phyloP scores from a whole-genome alignment of 176 grass and related monocot genomes.

The Cenchrus purpureus region DNA sequence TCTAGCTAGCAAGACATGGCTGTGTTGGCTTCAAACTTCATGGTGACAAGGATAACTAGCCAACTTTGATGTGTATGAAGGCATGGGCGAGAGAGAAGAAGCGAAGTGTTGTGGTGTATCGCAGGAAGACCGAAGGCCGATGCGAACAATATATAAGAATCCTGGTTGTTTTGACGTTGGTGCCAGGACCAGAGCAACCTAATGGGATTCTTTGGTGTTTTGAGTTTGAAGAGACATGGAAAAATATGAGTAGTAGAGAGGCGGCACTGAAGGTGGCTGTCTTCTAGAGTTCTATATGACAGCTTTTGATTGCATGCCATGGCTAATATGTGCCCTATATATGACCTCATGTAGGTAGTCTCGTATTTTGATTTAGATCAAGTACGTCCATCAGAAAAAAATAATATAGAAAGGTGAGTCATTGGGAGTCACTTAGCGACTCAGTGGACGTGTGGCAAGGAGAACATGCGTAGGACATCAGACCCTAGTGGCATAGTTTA shows the following conservation, averaged over 20 bases:
- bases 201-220: slow-evolving; percentile 23
- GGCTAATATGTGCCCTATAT: slow-evolving; percentile 38
- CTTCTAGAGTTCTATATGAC: slow-evolving; percentile 22
- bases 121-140: slow-evolving; percentile 35
- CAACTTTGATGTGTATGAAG: slow-evolving; percentile 37
- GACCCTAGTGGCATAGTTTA: slow-evolving; percentile 50
- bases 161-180: slow-evolving; percentile 31
- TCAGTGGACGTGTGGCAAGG: slow-evolving; percentile 41
- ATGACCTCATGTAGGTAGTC: slow-evolving; percentile 26
- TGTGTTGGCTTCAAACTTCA: slow-evolving; percentile 42
- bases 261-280: slow-evolving; percentile 31
- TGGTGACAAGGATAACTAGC: background rate
- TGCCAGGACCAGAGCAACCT: slow-evolving; percentile 5
- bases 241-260: slow-evolving; percentile 25
- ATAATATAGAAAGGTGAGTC: slow-evolving; percentile 37
- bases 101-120: slow-evolving; percentile 35
- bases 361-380: slow-evolving; percentile 40
- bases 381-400: slow-evolving; percentile 26
- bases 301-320: slow-evolving; percentile 46
- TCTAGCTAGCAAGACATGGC: slow-evolving; percentile 45
- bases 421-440: slow-evolving; percentile 35
- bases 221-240: slow-evolving; percentile 22
- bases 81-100: slow-evolving; percentile 33
- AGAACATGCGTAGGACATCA: slow-evolving; percentile 45
- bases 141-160: slow-evolving; percentile 37